Evolutionary conservation across 371 early-diverging fungal genomes (phyloP).

Genomic region (Batrachochytrium dendrobatidis): DNA sequence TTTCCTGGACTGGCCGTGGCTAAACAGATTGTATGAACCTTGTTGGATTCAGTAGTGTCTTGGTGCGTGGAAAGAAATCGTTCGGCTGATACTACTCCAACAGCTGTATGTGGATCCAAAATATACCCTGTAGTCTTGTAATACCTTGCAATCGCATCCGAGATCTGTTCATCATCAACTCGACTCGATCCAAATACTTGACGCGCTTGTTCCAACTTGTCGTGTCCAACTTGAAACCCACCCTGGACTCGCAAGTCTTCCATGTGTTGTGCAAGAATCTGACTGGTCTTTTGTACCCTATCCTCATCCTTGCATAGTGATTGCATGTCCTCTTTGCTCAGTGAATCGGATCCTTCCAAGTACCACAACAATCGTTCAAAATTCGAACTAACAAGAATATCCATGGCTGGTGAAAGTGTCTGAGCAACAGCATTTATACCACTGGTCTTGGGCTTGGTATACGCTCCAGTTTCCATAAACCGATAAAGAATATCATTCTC

Average conservation of each 20-base stretch:
- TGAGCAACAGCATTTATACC: constrained; percentile 56
- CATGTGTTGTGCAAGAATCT: constrained; percentile 62
- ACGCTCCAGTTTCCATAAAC: constrained; percentile 81
- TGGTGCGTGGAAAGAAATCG: constrained; percentile 10
- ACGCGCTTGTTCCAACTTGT: constrained; percentile 59
- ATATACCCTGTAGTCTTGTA: constrained; percentile 57
- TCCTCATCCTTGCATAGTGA: constrained; percentile 1
- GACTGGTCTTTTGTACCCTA: constrained; percentile 11
- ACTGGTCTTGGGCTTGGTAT: constrained; percentile 36
- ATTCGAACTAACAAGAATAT: constrained; percentile 89
- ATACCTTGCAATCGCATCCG: constrained; percentile 63
- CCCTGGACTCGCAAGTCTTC: constrained; percentile 60
- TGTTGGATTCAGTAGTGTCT: background rate
- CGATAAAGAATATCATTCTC: constrained; percentile 93
- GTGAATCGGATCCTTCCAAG: constrained; percentile 37
- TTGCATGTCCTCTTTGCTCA: background rate
- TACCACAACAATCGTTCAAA: constrained; percentile 95
- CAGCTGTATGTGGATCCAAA: constrained; percentile 94
- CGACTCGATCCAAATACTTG: constrained; percentile 66
- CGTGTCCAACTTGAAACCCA: constrained; percentile 60
- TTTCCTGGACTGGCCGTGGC: constrained; percentile 96
- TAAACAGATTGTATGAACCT: constrained; percentile 56
- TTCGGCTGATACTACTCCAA: constrained; percentile 85
- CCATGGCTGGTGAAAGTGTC: constrained; percentile 94
- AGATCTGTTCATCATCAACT: constrained; percentile 67